Conservation (phyloP, 441 rosid species). For the Lepidium campestre region DNA sequence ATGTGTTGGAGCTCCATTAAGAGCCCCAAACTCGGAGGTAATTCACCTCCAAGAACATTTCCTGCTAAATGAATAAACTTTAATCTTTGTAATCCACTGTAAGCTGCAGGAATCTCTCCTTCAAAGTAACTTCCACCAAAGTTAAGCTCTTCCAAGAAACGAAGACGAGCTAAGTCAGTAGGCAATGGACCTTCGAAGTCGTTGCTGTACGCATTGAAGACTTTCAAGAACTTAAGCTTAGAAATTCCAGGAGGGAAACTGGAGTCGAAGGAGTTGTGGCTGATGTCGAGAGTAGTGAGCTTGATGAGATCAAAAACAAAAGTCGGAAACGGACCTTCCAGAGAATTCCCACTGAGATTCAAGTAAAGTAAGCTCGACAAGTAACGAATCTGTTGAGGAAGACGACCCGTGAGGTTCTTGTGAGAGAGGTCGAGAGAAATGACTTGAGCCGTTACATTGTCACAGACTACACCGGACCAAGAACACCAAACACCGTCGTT, state of each 20-base stretch:
- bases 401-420: conserved; percentile 58
- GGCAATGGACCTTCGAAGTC: conserved; percentile 67
- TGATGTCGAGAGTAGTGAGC: conserved; percentile 65
- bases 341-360: conserved; percentile 64
- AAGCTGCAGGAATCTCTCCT: conserved; percentile 61
- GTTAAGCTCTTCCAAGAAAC: conserved; percentile 68
- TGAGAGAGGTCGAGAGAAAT: conserved; percentile 69
- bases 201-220: conserved; percentile 76
- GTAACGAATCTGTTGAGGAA: conserved; percentile 59
- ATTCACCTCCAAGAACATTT: conserved; percentile 48
- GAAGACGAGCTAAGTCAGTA: conserved; percentile 43
- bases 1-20: conserved; percentile 55
- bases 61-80: conserved; percentile 65
- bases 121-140: conserved; percentile 89
- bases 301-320: conserved; percentile 47
- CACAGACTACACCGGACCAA: conserved; percentile 80
- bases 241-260: conserved; percentile 70
- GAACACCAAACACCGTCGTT: conserved; percentile 60
- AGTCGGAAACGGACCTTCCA: conserved; percentile 56
- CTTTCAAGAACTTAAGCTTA: conserved; percentile 54
- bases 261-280: conserved; percentile 74
- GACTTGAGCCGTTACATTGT: conserved; percentile 43
- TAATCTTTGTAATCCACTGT: conserved; percentile 50
- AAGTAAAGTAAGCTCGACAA: conserved; percentile 52
- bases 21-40: conserved; percentile 63